Evolutionary conservation across 805 yeast species (phyloP), one percentile per base, ranked within the genome.

Genomic region (Candida anglica): DNA sequence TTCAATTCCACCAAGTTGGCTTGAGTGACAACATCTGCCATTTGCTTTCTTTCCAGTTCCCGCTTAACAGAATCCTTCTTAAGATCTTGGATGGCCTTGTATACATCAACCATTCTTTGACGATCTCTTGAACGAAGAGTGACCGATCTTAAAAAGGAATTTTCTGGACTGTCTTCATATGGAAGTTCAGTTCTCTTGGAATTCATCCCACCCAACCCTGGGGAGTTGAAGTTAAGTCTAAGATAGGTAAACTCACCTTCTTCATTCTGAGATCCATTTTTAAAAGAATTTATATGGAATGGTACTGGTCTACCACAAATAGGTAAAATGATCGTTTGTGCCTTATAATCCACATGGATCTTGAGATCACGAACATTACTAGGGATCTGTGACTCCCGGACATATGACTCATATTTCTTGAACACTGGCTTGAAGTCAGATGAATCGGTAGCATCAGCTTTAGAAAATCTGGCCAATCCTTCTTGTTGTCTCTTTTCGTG

Each of bases 261-360:
- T 52, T 93, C 98, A 43, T 82, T 86, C 52, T 88, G 89, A 8
- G 95, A 84, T 32, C 96, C 98, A 54, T 86, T 89, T 52, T 89
- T 91, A 65, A 85, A 89, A 3, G 97, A 71, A 57, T 87, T 87
- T 53, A 91, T 88, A 58, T 91, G 98, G 71, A 93, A 91, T 16
- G 98, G 98, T 33, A 93, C 98, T 1, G 98, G 97, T 51, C 98
- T 75, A 42, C 98, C 98, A 50, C 82, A 77, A 38, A 91, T 83
- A 33, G 98, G 98, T 39, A 91, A 66, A 40, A 91, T 77, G 36
- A 91, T 83, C 1, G 97, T 85, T 61, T 89, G 96, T 38, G 84
- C 75, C 51, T 85, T 86, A 56, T 77, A 71, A 56, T 91, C 98
- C 38, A 93, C 88, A 55, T 83, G 89, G 40, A 91, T 79, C 53